Evolutionary conservation across 106 monocot species (phyloP).

Genomic region (Dioscorea alata): DNA sequence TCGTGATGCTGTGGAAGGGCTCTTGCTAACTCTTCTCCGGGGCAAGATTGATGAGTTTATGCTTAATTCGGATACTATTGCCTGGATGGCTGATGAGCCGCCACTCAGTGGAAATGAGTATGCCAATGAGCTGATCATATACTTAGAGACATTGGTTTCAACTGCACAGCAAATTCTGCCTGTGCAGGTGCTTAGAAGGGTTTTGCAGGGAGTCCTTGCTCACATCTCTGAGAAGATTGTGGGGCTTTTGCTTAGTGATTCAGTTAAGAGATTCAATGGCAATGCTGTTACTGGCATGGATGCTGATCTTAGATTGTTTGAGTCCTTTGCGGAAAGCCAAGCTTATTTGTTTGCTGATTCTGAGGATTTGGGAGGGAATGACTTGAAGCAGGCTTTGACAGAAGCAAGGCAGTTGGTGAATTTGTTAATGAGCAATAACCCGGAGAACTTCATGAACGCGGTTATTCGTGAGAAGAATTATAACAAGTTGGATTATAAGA

Average conservation of each 20-base stretch:
- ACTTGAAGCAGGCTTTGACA: slow-evolving; percentile 53
- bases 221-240: slow-evolving; percentile 85
- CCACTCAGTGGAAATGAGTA: slow-evolving; percentile 76
- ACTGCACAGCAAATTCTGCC: slow-evolving; percentile 82
- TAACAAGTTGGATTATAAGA: slow-evolving; percentile 84
- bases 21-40: slow-evolving; percentile 51
- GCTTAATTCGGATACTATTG: slow-evolving; percentile 53
- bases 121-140: slow-evolving; percentile 83
- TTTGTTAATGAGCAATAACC: slow-evolving; percentile 75
- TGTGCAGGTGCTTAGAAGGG: slow-evolving; percentile 41
- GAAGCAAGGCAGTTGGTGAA: slow-evolving; percentile 94
- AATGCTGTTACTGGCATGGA: slow-evolving; percentile 80
- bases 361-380: slow-evolving; percentile 33
- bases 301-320: slow-evolving; percentile 65
- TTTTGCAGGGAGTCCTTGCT: slow-evolving; percentile 55
- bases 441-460: slow-evolving; percentile 85
- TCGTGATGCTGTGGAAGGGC: slow-evolving; percentile 65
- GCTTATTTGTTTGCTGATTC: slow-evolving; percentile 33
- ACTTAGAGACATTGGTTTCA: slow-evolving; percentile 78
- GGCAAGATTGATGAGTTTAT: slow-evolving; percentile 85
- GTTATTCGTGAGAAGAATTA: slow-evolving; percentile 94
- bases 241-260: slow-evolving; percentile 68
- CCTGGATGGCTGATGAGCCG: slow-evolving; percentile 78
- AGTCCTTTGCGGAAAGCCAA: slow-evolving; percentile 76
- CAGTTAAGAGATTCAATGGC: slow-evolving; percentile 78